These are phyloP conservation scores for Talaromyces atroroseus DNA, from an alignment of 2,329 filamentous ascomycete genomes.

Conservation along the genomic window DNA sequence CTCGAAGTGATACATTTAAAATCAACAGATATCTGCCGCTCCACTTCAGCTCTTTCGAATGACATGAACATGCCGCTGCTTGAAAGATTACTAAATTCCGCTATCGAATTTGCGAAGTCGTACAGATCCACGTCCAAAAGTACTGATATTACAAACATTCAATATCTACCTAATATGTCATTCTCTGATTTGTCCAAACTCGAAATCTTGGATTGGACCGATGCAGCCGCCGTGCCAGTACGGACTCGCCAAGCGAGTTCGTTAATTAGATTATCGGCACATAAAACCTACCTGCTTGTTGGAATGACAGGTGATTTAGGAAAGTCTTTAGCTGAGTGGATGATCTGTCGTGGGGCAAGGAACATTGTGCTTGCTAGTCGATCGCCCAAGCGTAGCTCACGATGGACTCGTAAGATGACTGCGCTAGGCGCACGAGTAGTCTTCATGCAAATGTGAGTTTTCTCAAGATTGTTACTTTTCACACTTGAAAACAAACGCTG, in stretches of 20 bases:
- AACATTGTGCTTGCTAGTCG: conserved; percentile 27
- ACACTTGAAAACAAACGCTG: neutral
- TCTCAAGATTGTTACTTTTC: neutral
- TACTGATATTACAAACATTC: neutral
- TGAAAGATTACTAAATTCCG: neutral
- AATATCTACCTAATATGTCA: conserved; percentile 17
- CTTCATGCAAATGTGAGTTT: conserved; percentile 11
- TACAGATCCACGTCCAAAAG: neutral
- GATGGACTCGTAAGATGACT: conserved; percentile 17
- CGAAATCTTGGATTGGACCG: conserved; percentile 1
- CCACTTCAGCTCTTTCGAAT: neutral
- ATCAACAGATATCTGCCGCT: neutral
- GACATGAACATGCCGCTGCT: neutral
- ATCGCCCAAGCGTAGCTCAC: conserved; percentile 18
- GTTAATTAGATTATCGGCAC: conserved; percentile 1
- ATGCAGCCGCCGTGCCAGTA: conserved; percentile 6
- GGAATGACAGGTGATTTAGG: conserved; percentile 28
- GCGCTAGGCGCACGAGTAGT: conserved; percentile 11
- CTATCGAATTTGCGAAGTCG: neutral
- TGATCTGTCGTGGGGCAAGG: conserved; percentile 24
- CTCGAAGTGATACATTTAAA: neutral
- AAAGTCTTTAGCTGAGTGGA: conserved; percentile 27
- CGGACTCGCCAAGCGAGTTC: conserved; percentile 8
- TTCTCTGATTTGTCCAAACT: conserved; percentile 33
- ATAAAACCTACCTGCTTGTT: conserved; percentile 28